Evolutionary conservation across 768 basidiomycete species (phyloP).

Genomic region (Nevesoporus exiguus): DNA sequence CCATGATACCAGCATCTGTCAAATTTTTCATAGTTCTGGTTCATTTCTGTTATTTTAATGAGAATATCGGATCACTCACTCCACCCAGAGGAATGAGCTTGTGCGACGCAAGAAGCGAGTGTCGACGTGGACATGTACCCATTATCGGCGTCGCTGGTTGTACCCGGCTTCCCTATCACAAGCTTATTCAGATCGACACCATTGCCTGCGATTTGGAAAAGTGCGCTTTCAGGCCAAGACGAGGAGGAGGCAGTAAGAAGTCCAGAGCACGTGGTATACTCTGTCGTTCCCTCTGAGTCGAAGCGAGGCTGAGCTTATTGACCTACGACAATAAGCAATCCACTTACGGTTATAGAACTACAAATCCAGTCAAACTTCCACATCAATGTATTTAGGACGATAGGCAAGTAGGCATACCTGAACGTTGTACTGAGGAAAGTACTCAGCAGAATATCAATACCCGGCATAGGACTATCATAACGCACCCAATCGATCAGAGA

Average conservation of each 20-base stretch:
- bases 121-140: neutral
- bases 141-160: slow-evolving; percentile 27
- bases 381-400: neutral
- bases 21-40: neutral
- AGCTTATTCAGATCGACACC: slow-evolving; percentile 46
- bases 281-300: slow-evolving; percentile 43
- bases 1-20: slow-evolving; percentile 39
- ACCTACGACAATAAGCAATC: slow-evolving; percentile 25
- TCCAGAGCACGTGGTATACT: slow-evolving; percentile 58
- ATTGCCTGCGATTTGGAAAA: slow-evolving; percentile 44
- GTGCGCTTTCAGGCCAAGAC: slow-evolving; percentile 55
- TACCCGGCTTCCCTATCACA: slow-evolving; percentile 53
- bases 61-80: slow-evolving; percentile 4
- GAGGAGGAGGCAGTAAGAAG: slow-evolving; percentile 55
- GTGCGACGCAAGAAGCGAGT: neutral
- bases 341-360: slow-evolving; percentile 27
- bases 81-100: slow-evolving; percentile 38
- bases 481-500: slow-evolving; percentile 43
- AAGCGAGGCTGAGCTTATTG: neutral
- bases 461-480: neutral
- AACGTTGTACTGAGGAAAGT: slow-evolving; percentile 36
- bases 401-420: slow-evolving; percentile 23
- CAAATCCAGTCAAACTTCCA: neutral
- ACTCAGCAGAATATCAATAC: neutral
- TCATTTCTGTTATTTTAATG: neutral